Evolutionary conservation across 306 rosid genomes (phyloP).

Genomic region (Coriaria nepalensis): DNA sequence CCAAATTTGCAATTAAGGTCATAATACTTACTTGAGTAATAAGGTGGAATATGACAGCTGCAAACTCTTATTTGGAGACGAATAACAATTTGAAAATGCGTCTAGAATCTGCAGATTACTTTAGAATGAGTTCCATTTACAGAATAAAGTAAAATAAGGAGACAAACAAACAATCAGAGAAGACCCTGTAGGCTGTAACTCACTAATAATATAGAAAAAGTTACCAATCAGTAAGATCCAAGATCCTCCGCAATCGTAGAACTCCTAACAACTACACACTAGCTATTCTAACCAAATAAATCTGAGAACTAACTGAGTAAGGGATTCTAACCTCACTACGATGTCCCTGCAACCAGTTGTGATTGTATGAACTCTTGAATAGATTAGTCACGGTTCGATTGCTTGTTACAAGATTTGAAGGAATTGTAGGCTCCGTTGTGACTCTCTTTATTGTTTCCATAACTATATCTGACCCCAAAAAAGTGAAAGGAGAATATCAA

Average conservation of each 20-base stretch:
- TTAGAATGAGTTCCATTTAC: constrained; percentile 1
- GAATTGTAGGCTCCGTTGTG: constrained; percentile 33
- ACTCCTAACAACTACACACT: not conserved
- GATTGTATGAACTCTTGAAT: constrained; percentile 49
- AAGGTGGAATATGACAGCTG: constrained; percentile 72
- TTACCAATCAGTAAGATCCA: too few relatives aligned
- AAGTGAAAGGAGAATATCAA: not conserved
- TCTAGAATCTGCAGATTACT: constrained; percentile 68
- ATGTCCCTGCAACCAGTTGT: constrained; percentile 63
- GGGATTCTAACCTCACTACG: constrained; percentile 55
- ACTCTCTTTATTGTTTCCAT: constrained; percentile 49
- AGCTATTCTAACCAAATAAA: not conserved
- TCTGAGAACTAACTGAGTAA: not conserved
- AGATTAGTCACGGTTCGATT: constrained; percentile 69
- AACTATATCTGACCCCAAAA: constrained; percentile 31
- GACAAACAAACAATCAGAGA: too few relatives aligned
- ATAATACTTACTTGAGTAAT: constrained; percentile 68
- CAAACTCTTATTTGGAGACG: constrained; percentile 70
- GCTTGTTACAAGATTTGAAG: constrained; percentile 76
- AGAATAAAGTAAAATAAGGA: not conserved
- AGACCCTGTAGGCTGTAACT: too few relatives aligned
- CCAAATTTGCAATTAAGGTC: too few relatives aligned
- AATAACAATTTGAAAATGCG: constrained; percentile 62
- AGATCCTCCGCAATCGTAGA: too few relatives aligned
- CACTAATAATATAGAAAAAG: too few relatives aligned